Base-by-base conservation (phyloP, 495 filamentous ascomycete genomes). In the Letharia lupina region DNA sequence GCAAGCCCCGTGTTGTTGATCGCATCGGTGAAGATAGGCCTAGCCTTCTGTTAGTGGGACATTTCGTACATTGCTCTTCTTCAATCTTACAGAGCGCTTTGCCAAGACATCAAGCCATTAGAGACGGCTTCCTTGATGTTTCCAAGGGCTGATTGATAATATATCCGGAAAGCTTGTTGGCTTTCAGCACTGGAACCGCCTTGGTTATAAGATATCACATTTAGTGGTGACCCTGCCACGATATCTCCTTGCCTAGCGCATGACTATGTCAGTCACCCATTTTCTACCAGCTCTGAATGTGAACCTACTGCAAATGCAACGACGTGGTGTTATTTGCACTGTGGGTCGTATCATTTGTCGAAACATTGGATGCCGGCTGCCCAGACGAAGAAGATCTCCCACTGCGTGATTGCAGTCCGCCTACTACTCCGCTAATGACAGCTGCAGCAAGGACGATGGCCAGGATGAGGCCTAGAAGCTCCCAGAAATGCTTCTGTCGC, bases 1-100 rank as follows among this genome's bases (percentile, higher is more conserved):
- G 70, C 70, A 35, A 72, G 66, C 7, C 70, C 70, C n/a, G 70
- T 72, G 45, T 72, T 70, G 39, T 72, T 72, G 45, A 72, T 61
- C 39, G 70, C 70, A 67, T 72, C 70, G 2, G 70, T 72, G 41
- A 72, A 69, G 28, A 72, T 70, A 9, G 70, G 70, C 13, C 70
- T 72, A 44, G 18, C 6, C 42, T 4, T 31, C 18, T 52, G 42
- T 69, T 44, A 69, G 67, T 37, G 7, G 37, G n/a, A 56, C 18
- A 40, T 37, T 37, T 11, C 8, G 10, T 11, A n/a, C 13, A 3
- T 18, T 33, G 20, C 33, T 16, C 20, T 3, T n/a, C 7, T 4
- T n/a, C 15, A 23, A 18, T 35, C 69, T 52, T 54, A 69, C 69
- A 33, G 13, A 41, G 70, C 70, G 41, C 58, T 65, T 59, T 67